phyloP scores from a whole-genome alignment of 2,329 filamentous ascomycete species.

The Calonectria pauciramosa region DNA sequence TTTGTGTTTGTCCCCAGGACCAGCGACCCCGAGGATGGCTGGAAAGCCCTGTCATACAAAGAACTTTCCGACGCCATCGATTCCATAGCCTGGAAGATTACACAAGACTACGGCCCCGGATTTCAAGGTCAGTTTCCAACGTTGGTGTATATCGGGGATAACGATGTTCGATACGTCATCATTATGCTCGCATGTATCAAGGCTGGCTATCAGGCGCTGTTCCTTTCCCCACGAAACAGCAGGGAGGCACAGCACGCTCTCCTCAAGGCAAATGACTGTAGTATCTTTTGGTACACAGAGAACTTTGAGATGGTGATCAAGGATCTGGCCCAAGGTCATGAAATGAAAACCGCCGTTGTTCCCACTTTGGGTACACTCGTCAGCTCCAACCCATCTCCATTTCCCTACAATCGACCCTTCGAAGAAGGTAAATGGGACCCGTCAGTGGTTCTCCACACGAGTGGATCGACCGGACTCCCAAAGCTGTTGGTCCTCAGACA shows the following conservation, averaged over 20 bases:
- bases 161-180: conserved; percentile 55
- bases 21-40: not conserved
- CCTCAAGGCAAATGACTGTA: conserved; percentile 43
- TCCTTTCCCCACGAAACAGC: conserved; percentile 50
- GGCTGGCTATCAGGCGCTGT: conserved; percentile 55
- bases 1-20: not conserved
- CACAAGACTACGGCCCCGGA: not conserved
- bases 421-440: conserved; percentile 47
- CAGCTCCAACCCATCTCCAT: conserved; percentile 31
- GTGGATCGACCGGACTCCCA: conserved; percentile 52
- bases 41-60: not conserved
- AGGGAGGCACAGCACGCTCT: conserved; percentile 46
- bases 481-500: conserved; percentile 41
- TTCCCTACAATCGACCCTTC: conserved; percentile 48
- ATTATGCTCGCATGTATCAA: conserved; percentile 56
- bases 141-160: conserved; percentile 50
- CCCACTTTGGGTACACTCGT: conserved; percentile 7
- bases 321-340: not conserved
- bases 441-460: conserved; percentile 51
- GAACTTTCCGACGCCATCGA: not conserved
- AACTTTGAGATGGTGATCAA: not conserved
- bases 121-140: conserved; percentile 33
- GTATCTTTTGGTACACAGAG: conserved; percentile 22
- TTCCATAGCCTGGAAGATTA: not conserved
- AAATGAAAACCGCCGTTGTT: conserved; percentile 37